Conservation (phyloP, 2,329 filamentous ascomycete species). For the Epichloe elymi region DNA sequence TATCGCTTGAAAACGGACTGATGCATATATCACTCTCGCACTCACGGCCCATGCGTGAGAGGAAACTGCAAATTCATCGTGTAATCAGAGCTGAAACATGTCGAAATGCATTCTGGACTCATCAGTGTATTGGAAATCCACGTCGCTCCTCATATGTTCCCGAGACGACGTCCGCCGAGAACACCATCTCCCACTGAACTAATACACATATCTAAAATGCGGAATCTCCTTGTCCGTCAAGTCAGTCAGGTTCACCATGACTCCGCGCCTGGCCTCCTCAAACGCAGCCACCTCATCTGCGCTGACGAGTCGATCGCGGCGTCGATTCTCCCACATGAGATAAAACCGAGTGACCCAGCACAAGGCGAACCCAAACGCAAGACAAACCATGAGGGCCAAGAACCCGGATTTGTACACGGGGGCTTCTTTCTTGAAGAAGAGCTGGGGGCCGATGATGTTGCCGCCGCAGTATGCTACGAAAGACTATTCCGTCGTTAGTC, state of each 20-base stretch:
- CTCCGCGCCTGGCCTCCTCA: constrained; percentile 1
- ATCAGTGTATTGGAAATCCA: not conserved
- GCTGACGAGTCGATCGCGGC: constrained; percentile 27
- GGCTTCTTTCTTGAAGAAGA: constrained; percentile 42
- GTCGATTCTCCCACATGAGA: constrained; percentile 36
- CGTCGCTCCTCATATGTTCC: not conserved
- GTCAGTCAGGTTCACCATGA: constrained; percentile 22
- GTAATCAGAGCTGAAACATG: too few relatives aligned
- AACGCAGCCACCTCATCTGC: not conserved
- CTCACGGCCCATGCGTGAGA: too few relatives aligned
- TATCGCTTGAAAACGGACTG: too few relatives aligned
- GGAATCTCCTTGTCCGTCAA: constrained; percentile 42
- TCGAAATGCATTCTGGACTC: not conserved
- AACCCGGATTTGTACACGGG: constrained; percentile 51
- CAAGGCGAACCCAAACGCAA: constrained; percentile 32
- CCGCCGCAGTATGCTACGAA: constrained; percentile 48
- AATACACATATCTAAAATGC: constrained; percentile 38
- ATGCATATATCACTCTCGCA: too few relatives aligned
- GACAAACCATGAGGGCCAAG: constrained; percentile 47
- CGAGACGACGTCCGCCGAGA: not conserved
- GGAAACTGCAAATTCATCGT: too few relatives aligned
- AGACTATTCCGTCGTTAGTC: constrained; percentile 12
- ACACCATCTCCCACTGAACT: not conserved
- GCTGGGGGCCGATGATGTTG: constrained; percentile 47
- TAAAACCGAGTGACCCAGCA: constrained; percentile 34